Evolutionary conservation across 2,329 filamentous ascomycete species (phyloP).

Genomic region (Penicillium capsulatum): DNA sequence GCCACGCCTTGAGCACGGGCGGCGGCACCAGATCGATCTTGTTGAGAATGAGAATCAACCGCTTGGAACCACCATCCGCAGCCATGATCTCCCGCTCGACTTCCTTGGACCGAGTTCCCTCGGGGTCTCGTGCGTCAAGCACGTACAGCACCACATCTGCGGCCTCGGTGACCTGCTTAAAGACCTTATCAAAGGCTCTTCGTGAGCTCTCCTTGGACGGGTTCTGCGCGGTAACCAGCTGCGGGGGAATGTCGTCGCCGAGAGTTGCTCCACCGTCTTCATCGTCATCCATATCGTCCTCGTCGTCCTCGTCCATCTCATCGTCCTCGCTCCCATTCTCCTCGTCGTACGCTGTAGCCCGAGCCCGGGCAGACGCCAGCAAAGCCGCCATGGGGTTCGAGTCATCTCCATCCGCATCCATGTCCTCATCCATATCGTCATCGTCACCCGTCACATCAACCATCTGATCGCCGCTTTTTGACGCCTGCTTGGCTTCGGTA

Average conservation of each 20-base stretch:
- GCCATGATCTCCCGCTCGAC: slow-evolving; percentile 89
- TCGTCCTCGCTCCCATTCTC: slow-evolving; percentile 52
- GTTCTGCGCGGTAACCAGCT: slow-evolving; percentile 32
- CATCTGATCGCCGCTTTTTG: slow-evolving; percentile 23
- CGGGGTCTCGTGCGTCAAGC: slow-evolving; percentile 84
- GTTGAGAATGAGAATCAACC: slow-evolving; percentile 87
- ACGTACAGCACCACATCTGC: slow-evolving; percentile 92
- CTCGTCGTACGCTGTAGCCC: slow-evolving; percentile 45
- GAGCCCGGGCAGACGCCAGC: slow-evolving; percentile 44
- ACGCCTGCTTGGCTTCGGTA: slow-evolving; percentile 36
- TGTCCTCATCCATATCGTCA: slow-evolving; percentile 52
- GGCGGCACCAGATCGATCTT: slow-evolving; percentile 90
- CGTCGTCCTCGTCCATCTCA: slow-evolving; percentile 49
- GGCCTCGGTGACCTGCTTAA: slow-evolving; percentile 85
- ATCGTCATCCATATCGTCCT: slow-evolving; percentile 56
- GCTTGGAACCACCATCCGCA: slow-evolving; percentile 76
- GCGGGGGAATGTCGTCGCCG: slow-evolving; percentile 46
- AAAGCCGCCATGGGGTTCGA: slow-evolving; percentile 55
- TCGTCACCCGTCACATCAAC: slow-evolving; percentile 33
- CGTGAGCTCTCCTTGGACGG: slow-evolving; percentile 60
- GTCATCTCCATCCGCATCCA: slow-evolving; percentile 51
- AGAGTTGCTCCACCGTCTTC: slow-evolving; percentile 47
- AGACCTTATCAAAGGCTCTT: slow-evolving; percentile 90
- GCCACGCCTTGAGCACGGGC: slow-evolving; percentile 76
- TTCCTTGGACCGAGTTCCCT: slow-evolving; percentile 83